Conservation (phyloP, 306 rosid species). For the Cucurbita ficifolia region DNA sequence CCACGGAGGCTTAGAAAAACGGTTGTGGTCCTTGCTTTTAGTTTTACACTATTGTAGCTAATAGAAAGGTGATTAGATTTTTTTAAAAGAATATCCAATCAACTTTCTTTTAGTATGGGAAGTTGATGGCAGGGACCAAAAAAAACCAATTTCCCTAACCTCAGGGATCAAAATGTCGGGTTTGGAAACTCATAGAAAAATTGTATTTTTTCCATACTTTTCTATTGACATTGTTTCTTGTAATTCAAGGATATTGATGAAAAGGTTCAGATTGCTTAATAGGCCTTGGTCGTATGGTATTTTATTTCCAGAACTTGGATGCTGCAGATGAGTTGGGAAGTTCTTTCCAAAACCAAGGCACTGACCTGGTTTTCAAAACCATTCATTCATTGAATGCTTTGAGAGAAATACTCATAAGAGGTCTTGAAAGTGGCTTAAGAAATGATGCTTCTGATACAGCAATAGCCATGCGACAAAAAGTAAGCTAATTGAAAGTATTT, state of each 20-base stretch:
- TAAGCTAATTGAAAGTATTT: conserved; percentile 14
- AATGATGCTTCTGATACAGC: conserved; percentile 96
- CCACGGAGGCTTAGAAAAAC: not conserved
- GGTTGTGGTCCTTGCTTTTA: not conserved
- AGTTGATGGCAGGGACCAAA: no score
- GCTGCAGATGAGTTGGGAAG: conserved; percentile 33
- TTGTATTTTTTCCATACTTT: no score
- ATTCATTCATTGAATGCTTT: conserved; percentile 62
- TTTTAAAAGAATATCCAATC: no score
- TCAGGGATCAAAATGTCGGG: no score
- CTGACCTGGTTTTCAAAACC: conserved; percentile 47
- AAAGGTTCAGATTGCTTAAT: no score
- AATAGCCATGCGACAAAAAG: conserved; percentile 97
- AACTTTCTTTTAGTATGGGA: no score
- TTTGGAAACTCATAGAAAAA: no score
- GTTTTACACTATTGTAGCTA: not conserved
- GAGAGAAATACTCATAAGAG: conserved; percentile 57
- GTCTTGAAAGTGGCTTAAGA: conserved; percentile 95
- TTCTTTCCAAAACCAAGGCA: conserved; percentile 22
- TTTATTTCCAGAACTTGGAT: conserved; percentile 59
- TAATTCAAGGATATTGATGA: no score
- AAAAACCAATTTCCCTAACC: no score
- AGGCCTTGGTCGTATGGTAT: not conserved
- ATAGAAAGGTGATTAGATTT: no score
- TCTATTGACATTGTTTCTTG: no score